Evolutionary conservation across 164 flowering plant species (phyloP).

Genomic region (Piper betle): DNA sequence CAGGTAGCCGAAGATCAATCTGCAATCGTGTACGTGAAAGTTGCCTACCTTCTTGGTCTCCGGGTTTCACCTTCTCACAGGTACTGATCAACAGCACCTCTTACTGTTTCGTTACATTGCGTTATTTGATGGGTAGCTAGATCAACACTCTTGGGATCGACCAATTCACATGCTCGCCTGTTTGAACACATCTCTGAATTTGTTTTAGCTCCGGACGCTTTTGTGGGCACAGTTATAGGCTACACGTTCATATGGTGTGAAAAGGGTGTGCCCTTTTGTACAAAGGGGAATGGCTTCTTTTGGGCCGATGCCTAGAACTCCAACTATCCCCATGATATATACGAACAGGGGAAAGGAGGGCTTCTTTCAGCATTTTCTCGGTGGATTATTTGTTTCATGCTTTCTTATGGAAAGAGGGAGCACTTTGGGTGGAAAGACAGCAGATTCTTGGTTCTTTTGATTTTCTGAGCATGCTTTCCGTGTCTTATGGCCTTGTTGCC

Average conservation of each 20-base stretch:
- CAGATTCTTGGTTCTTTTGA: background rate
- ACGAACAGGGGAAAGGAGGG: background rate
- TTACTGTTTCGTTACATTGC: no score
- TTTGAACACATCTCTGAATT: no score
- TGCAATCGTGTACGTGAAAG: constrained; percentile 24
- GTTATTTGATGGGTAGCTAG: no score
- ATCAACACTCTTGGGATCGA: no score
- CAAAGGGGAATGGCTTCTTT: background rate
- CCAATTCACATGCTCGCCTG: no score
- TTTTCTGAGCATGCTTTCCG: background rate
- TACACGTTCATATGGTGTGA: background rate
- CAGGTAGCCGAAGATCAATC: constrained; percentile 1
- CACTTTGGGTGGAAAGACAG: background rate
- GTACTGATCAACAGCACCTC: constrained; percentile 10
- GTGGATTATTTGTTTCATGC: background rate
- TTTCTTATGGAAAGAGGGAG: background rate
- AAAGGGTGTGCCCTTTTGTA: background rate
- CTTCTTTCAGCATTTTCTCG: background rate
- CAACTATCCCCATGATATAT: background rate
- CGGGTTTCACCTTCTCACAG: constrained; percentile 53
- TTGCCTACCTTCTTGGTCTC: constrained; percentile 59
- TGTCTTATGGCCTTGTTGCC: background rate
- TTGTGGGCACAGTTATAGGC: background rate
- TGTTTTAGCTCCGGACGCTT: background rate
- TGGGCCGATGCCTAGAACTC: background rate